Conservation (phyloP, 1,284 basidiomycete genomes). For the Golubevia pallescens region DNA sequence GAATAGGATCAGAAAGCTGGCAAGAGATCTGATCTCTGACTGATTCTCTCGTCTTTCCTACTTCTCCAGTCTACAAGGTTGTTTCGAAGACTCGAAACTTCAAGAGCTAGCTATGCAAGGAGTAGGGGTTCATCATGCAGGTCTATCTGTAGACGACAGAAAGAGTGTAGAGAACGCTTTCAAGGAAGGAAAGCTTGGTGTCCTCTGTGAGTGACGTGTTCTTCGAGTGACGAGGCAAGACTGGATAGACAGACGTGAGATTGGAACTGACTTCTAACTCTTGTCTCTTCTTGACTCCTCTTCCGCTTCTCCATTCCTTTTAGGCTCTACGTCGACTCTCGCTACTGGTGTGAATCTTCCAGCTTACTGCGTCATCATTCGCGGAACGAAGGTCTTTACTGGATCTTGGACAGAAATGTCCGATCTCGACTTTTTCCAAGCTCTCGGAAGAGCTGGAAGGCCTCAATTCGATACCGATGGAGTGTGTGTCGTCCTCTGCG, state of each 20-base stretch:
- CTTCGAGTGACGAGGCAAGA: background rate
- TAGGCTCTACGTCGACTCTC: slow-evolving; percentile 69
- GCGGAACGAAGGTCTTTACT: slow-evolving; percentile 40
- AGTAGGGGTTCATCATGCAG: slow-evolving; percentile 49
- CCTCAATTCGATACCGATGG: slow-evolving; percentile 80
- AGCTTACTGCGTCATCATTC: slow-evolving; percentile 54
- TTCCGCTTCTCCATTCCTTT: too few relatives aligned
- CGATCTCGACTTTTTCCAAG: slow-evolving; percentile 45
- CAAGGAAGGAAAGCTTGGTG: slow-evolving; percentile 21
- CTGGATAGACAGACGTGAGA: too few relatives aligned
- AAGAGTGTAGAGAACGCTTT: slow-evolving; percentile 33
- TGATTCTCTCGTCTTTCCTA: background rate
- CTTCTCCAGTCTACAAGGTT: background rate
- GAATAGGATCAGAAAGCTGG: background rate
- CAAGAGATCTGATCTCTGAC: background rate
- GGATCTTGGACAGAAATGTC: slow-evolving; percentile 38
- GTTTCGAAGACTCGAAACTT: slow-evolving; percentile 3
- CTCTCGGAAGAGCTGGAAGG: slow-evolving; percentile 74
- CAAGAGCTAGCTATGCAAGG: slow-evolving; percentile 16
- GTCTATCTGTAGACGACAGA: slow-evolving; percentile 28
- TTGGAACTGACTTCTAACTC: too few relatives aligned
- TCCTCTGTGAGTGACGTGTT: slow-evolving; percentile 11
- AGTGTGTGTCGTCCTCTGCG: slow-evolving; percentile 51
- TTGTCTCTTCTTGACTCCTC: too few relatives aligned
- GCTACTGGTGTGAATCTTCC: slow-evolving; percentile 84